These are phyloP conservation scores for Capsicum rhomboideum DNA, from an alignment of 257 asterid species.

Conservation along the genomic window DNA sequence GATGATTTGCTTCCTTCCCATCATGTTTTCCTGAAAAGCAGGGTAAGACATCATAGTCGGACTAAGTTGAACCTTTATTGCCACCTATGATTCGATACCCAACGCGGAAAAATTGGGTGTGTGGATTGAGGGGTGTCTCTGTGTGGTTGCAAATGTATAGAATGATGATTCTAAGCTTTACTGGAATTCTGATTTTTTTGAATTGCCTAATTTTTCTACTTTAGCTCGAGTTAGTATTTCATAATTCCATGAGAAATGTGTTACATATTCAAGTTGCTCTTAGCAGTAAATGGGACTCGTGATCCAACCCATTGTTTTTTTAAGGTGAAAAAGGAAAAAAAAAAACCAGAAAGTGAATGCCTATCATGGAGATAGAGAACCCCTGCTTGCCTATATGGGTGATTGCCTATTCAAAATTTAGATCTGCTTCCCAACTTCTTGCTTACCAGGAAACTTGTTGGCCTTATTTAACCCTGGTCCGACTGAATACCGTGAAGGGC, in stretches of 20 bases:
- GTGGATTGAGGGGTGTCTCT: background rate
- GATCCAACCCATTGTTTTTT: background rate
- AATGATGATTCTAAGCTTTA: background rate
- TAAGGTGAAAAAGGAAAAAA: background rate
- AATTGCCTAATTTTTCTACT: background rate
- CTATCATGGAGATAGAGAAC: background rate
- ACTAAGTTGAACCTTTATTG: background rate
- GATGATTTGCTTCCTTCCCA: slow-evolving; percentile 71
- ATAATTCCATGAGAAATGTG: background rate
- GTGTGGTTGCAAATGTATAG: background rate
- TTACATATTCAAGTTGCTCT: background rate
- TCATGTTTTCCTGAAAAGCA: slow-evolving; percentile 68
- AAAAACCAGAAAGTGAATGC: background rate
- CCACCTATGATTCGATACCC: background rate
- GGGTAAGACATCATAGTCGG: slow-evolving; percentile 39
- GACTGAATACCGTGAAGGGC: background rate
- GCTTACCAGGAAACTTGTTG: background rate
- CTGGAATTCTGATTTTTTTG: background rate
- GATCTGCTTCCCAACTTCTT: background rate
- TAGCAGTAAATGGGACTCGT: background rate
- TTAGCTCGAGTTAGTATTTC: background rate
- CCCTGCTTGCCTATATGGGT: background rate
- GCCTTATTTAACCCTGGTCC: background rate
- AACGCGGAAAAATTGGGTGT: background rate
- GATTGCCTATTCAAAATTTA: background rate